These are phyloP conservation scores for Termitomyces sp. DNA, from an alignment of 768 basidiomycete species.

Conservation along the genomic window DNA sequence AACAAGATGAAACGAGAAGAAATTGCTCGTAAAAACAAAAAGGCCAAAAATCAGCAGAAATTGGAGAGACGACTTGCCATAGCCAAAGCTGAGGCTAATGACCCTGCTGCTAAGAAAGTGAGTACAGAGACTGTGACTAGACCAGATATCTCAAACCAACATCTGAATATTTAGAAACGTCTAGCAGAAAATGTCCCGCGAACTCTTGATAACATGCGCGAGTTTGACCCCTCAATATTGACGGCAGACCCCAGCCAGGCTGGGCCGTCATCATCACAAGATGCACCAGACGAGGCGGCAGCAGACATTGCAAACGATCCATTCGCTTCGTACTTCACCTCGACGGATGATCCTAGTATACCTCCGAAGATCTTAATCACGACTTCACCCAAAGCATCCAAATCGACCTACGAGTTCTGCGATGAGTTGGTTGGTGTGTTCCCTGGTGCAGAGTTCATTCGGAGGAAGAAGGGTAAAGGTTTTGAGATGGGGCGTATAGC, in stretches of 20 bases:
- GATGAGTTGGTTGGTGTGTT: constrained; percentile 88
- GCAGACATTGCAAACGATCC: constrained; percentile 73
- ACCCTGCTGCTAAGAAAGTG: constrained; percentile 80
- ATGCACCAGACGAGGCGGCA: constrained; percentile 55
- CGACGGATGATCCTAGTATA: constrained; percentile 60
- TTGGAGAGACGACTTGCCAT: constrained; percentile 75
- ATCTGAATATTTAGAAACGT: constrained; percentile 57
- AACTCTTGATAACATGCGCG: constrained; percentile 92
- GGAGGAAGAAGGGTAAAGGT: constrained; percentile 83
- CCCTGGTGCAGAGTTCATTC: constrained; percentile 88
- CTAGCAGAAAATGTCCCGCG: constrained; percentile 81
- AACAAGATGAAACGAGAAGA: constrained; percentile 91
- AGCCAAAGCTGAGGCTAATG: constrained; percentile 72
- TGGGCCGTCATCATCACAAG: constrained; percentile 34
- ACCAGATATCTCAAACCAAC: background rate
- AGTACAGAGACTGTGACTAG: constrained; percentile 14
- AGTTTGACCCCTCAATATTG: constrained; percentile 72
- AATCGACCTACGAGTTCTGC: constrained; percentile 87
- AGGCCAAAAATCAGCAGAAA: constrained; percentile 77
- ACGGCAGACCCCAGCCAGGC: constrained; percentile 48
- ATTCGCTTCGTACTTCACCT: constrained; percentile 75
- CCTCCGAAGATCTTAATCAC: constrained; percentile 91
- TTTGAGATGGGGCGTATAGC: constrained; percentile 91
- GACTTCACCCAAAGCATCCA: constrained; percentile 87
- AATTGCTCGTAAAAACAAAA: constrained; percentile 67